phyloP scores from a whole-genome alignment of 163 green algal species.

The Scenedesmus sp. region DNA sequence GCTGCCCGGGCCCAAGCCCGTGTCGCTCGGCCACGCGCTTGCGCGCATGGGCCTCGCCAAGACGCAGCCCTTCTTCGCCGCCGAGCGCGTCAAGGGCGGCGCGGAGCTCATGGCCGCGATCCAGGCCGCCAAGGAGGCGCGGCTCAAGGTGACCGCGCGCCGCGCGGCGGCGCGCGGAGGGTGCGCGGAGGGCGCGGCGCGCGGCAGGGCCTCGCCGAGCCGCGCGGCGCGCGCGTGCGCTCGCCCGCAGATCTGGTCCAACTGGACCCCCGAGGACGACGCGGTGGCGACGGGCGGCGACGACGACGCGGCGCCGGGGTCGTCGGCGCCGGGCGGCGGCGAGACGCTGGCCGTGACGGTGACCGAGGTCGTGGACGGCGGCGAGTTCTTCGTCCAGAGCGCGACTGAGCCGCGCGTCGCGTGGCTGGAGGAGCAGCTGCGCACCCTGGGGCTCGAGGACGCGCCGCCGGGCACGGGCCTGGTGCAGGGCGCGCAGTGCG shows the following conservation, averaged over 20 bases:
- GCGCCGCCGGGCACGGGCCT: constrained; percentile 34
- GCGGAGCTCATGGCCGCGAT: constrained; percentile 72
- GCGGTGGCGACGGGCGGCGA: constrained; percentile 44
- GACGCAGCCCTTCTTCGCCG: constrained; percentile 78
- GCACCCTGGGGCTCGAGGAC: constrained; percentile 39
- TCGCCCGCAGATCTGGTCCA: constrained; percentile 81
- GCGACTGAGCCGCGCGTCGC: constrained; percentile 71
- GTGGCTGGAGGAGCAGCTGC: constrained; percentile 81
- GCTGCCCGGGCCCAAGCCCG: constrained; percentile 46
- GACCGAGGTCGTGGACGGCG: constrained; percentile 71
- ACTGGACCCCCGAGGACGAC: constrained; percentile 71
- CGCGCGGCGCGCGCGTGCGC: not conserved
- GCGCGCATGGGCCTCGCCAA: constrained; percentile 75
- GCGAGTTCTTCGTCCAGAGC: constrained; percentile 78
- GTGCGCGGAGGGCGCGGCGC: too few relatives aligned
- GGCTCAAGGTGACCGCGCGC: constrained; percentile 78
- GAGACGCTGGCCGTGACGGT: constrained; percentile 55
- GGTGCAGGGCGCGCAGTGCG: constrained; percentile 64
- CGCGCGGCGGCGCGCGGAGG: too few relatives aligned
- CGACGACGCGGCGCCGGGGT: constrained; percentile 40
- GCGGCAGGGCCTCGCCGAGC: not conserved
- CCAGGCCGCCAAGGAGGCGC: constrained; percentile 71
- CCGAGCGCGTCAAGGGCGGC: constrained; percentile 60
- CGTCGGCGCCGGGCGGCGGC: constrained; percentile 17
- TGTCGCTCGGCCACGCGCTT: constrained; percentile 66